A percentile compares a stretch with the other conserved stretches of the same genome.
Conservation (phyloP, 768 basidiomycete species). For the Leccinum broughii region DNA sequence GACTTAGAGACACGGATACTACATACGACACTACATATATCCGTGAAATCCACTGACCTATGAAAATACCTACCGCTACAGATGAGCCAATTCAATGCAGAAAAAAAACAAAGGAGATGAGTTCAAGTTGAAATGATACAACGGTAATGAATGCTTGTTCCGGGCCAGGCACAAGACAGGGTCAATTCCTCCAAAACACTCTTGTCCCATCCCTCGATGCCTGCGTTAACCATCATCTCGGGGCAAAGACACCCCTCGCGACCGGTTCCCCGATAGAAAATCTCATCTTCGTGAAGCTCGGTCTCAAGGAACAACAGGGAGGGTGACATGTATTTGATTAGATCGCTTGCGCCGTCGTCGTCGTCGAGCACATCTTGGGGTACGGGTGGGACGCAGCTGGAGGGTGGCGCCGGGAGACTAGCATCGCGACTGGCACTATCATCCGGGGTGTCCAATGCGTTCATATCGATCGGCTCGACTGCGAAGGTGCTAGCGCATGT, state of each 20-base stretch:
- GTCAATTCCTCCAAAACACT: not conserved
- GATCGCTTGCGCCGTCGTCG: not conserved
- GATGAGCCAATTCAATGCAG: not conserved
- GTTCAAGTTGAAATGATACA: not conserved
- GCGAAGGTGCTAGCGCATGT: not conserved
- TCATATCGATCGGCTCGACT: not conserved
- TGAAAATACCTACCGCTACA: too few relatives aligned
- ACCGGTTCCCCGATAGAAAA: conserved; percentile 3
- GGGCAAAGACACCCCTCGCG: conserved; percentile 13
- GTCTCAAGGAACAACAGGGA: not conserved
- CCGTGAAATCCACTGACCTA: too few relatives aligned
- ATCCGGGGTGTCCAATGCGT: not conserved
- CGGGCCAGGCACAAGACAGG: not conserved
- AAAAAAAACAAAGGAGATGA: not conserved
- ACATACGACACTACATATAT: too few relatives aligned
- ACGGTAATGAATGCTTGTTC: not conserved
- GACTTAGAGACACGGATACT: too few relatives aligned
- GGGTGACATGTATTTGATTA: not conserved
- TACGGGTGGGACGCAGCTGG: not conserved
- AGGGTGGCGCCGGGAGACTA: not conserved
- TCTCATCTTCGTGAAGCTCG: conserved; percentile 3
- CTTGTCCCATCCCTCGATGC: conserved; percentile 11
- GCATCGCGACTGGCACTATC: not conserved
- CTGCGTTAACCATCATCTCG: conserved; percentile 11
- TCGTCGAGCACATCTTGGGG: not conserved